A percentile compares a stretch with the other conserved stretches of the same genome.
phyloP scores from a whole-genome alignment of 805 yeast genomes.

The Wickerhamiella sorbophila region DNA sequence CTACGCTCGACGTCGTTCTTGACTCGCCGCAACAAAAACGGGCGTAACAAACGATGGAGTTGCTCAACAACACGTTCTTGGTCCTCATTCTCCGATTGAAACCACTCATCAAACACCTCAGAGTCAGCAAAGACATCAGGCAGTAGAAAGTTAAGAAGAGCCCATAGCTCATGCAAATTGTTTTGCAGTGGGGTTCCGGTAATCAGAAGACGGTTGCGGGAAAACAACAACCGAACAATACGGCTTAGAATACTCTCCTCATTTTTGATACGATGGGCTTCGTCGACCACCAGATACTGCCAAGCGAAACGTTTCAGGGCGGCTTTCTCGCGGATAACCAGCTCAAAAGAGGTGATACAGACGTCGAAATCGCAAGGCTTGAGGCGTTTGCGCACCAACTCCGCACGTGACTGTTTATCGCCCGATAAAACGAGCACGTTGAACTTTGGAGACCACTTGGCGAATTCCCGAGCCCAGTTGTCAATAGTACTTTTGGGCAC shows the following conservation, averaged over 20 bases:
- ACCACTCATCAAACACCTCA: conserved; percentile 85
- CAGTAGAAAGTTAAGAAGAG: conserved; percentile 69
- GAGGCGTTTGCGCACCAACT: conserved; percentile 43
- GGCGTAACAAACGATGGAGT: conserved; percentile 71
- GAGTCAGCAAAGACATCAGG: conserved; percentile 95
- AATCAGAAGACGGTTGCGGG: conserved; percentile 68
- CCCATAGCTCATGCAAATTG: conserved; percentile 93
- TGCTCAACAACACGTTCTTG: conserved; percentile 82
- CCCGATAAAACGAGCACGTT: conserved; percentile 77
- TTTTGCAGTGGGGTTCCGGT: conserved; percentile 96
- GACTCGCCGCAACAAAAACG: conserved; percentile 77
- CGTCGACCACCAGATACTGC: conserved; percentile 91
- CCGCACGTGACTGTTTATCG: conserved; percentile 58
- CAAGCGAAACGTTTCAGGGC: conserved; percentile 68
- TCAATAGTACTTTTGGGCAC: conserved; percentile 94
- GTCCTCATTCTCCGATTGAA: conserved; percentile 25
- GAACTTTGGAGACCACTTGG: conserved; percentile 90
- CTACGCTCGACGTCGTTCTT: conserved; percentile 90
- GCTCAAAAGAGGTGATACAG: conserved; percentile 78
- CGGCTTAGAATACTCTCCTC: conserved; percentile 85
- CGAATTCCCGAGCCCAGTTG: conserved; percentile 91
- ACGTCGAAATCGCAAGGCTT: conserved; percentile 74
- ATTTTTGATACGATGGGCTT: conserved; percentile 92
- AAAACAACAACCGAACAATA: conserved; percentile 75
- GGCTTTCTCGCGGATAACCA: conserved; percentile 79